Base-by-base conservation (phyloP, 805 yeast species). In the Millerozyma acaciae region DNA sequence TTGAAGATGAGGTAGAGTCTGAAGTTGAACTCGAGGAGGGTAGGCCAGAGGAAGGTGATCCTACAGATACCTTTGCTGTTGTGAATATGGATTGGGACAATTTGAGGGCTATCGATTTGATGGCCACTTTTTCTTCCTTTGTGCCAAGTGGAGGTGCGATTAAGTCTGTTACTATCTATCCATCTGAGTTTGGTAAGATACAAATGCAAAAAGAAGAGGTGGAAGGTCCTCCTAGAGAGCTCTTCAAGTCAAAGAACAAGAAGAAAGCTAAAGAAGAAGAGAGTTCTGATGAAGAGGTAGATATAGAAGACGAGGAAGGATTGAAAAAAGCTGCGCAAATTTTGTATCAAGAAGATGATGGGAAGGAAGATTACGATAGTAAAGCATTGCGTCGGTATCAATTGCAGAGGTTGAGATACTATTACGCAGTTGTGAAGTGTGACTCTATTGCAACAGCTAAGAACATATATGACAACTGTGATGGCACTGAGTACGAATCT, bases 1-100 rank as follows among this genome's bases (percentile, higher is more conserved):
- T 51, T 1, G 73, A 63, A 9, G 70, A 60, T 14, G 75, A 68
- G 3, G 75, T 64, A 28, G 79, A 74, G 34, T 65, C 75, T 3
- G 84, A 75, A 14, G 58, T 73, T 16, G 84, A 78, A 43, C 45
- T 68, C 8, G 84, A 75, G 44, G 70, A 67, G 18, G 65, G 63
- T 7, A 72, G 75, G 33, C 84, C 93, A n/a, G 88, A 84, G 30
- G 81, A 78, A 32, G 94, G 96, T 28, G 96, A 90, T 2, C 95
- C 96, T 19, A 70, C 95, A 1, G 65, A 64, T 21, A 67, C 84
- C 5, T 68, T 93, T 50, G 98, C 98, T 0, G 96, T 82, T 1
- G 97, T 93, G 19, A 93, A 93, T 51, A 68, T 93, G 74, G 98
- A 93, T 54, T 93, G 98, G 98, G 98, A 93, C 48, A 84, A 93